Base-by-base conservation (phyloP, 768 basidiomycete species). In the Kwoniella shandongensis region DNA sequence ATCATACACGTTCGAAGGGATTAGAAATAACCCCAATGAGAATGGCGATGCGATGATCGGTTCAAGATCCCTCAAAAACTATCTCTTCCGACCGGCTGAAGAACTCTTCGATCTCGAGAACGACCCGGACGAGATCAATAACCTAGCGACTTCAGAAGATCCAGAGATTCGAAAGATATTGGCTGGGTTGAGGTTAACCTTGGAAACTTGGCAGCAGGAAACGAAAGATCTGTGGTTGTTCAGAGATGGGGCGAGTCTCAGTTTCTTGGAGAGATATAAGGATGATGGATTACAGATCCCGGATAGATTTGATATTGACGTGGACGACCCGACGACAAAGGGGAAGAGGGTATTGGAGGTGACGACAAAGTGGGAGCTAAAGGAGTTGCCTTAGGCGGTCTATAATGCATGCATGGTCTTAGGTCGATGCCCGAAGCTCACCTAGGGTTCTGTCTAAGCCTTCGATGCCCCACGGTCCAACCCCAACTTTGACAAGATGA, bases 211-310 rank as follows among this genome's bases (percentile, higher is more conserved):
- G 59, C 63, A 65, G 39, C 44, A 39, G 32, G 23, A 57, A 20
- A 65, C 63, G 17, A 30, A 54, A n/a, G 63, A 65, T 55, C 29
- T 58, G 20, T 61, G 59, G 63, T 44, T 61, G 15, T 50, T 52
- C 46, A 40, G 52, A 15, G 63, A 65, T 32, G 59, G 63, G n/a
- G 42, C 52, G 40, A 44, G 38, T 7, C 38, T 53, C 2, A 22
- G 36, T 0, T 32, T 32, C 7, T 40, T 51, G 27, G 49, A 51
- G 36, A 32, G 32, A 13, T 32, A 32, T 13, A 32, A 32, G 13
- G 32, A 32, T 13, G 32, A 32, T 13, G 32, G 32, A 32, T 32
- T 32, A 32, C 32, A 32, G 32, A 32, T 32, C 13, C 32, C 32
- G 13, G 32, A 32, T 13, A 32, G 32, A 13, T 32, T 32, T 32